Evolutionary conservation across 2,329 filamentous ascomycete species (phyloP).

Genomic region (Fusarium sp.): DNA sequence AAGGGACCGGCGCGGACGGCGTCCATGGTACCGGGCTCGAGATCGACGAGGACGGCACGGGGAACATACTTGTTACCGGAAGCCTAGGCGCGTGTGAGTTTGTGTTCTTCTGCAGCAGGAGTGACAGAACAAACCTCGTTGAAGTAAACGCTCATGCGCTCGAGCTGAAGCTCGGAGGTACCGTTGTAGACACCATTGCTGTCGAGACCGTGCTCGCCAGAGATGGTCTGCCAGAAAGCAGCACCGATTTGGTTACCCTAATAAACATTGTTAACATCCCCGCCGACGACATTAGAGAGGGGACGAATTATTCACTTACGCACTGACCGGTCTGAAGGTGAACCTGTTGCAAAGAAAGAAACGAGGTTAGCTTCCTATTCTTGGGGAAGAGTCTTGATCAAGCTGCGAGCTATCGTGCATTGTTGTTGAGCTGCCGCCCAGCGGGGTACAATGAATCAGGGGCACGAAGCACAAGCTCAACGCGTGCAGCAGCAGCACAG

Average conservation of each 20-base stretch:
- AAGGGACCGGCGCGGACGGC: slow-evolving; percentile 98
- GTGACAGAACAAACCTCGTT: slow-evolving; percentile 68
- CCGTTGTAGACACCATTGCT: slow-evolving; percentile 99
- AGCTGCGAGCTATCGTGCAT: slow-evolving; percentile 28
- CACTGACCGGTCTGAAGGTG: slow-evolving; percentile 99
- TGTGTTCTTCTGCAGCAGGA: not conserved
- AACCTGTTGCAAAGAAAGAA: slow-evolving; percentile 77
- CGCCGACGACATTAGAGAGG: slow-evolving; percentile 23
- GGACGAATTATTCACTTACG: slow-evolving; percentile 71
- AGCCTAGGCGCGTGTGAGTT: slow-evolving; percentile 67
- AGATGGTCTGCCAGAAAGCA: slow-evolving; percentile 97
- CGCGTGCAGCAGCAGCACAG: slow-evolving; percentile 7
- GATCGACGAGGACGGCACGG: slow-evolving; percentile 98
- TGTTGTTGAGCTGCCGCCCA: slow-evolving; percentile 38
- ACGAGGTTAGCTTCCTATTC: slow-evolving; percentile 65
- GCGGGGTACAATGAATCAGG: slow-evolving; percentile 55
- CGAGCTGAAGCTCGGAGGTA: slow-evolving; percentile 97
- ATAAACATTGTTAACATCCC: slow-evolving; percentile 54
- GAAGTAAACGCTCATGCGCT: slow-evolving; percentile 99
- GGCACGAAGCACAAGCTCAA: slow-evolving; percentile 35
- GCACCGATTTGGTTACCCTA: slow-evolving; percentile 99
- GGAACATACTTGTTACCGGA: slow-evolving; percentile 99
- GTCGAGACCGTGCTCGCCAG: slow-evolving; percentile 95
- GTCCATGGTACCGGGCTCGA: slow-evolving; percentile 99
- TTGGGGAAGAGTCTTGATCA: slow-evolving; percentile 13